These are phyloP conservation scores for Pythium brassicae DNA, from an alignment of 352 stramenopile species.

Conservation along the genomic window DNA sequence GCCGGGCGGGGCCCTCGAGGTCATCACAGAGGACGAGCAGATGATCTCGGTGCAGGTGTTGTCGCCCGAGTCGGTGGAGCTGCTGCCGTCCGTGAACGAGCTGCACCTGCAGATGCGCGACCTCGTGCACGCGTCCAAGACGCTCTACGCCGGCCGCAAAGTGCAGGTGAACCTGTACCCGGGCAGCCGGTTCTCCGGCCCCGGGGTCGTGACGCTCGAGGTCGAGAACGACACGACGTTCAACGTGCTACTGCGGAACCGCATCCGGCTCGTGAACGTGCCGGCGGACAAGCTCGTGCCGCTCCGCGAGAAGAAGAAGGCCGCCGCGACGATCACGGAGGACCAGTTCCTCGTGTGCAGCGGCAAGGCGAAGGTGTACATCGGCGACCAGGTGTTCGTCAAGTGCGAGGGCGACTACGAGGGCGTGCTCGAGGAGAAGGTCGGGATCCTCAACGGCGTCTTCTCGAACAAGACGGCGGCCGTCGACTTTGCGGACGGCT, in stretches of 20 bases:
- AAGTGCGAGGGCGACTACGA: slow-evolving; percentile 56
- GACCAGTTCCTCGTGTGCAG: slow-evolving; percentile 65
- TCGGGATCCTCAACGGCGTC: slow-evolving; percentile 69
- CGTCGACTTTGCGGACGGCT: slow-evolving; percentile 73
- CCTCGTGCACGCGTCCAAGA: slow-evolving; percentile 31
- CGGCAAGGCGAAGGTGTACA: slow-evolving; percentile 62
- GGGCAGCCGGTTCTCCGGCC: slow-evolving; percentile 58
- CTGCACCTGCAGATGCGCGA: slow-evolving; percentile 50
- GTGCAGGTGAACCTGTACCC: slow-evolving; percentile 74
- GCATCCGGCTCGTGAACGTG: slow-evolving; percentile 67
- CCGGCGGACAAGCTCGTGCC: slow-evolving; percentile 52
- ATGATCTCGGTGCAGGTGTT: slow-evolving; percentile 56
- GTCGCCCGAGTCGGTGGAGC: slow-evolving; percentile 33
- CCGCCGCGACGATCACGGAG: slow-evolving; percentile 52
- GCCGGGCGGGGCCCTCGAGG: slow-evolving; percentile 37
- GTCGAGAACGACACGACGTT: slow-evolving; percentile 30
- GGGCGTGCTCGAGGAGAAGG: slow-evolving; percentile 48
- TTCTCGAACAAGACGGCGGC: slow-evolving; percentile 73
- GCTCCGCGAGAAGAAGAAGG: slow-evolving; percentile 60
- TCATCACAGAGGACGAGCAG: slow-evolving; percentile 60
- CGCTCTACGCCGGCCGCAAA: slow-evolving; percentile 60
- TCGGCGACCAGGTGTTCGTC: slow-evolving; percentile 75
- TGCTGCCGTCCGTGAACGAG: slow-evolving; percentile 54
- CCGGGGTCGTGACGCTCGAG: slow-evolving; percentile 56
- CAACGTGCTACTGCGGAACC: slow-evolving; percentile 62